Base-by-base conservation (phyloP, 768 basidiomycete species). In the Phlebiopsis gigantea region DNA sequence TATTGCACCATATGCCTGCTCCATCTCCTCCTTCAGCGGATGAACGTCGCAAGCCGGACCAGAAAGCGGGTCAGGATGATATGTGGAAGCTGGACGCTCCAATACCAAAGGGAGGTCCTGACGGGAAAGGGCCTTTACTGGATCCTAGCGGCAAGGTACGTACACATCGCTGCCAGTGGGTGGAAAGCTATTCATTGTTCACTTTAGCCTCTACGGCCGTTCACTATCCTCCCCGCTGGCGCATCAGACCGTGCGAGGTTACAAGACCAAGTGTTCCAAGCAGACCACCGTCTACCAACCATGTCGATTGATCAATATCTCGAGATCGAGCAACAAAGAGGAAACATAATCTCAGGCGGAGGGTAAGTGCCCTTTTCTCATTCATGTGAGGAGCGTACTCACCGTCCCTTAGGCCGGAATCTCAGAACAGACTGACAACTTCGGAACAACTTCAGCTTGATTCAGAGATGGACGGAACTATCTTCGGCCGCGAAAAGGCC, bases 221-320 rank as follows among this genome's bases (percentile, higher is more conserved):
- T 99, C 69, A 95, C 90, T 0, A 93, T 99, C 57, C 76, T 98
- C 14, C 92, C 95, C 0, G 81, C 88, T 2, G 78, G 80, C 29
- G 72, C 78, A 43, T 69, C 77, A 19, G 80, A 95, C 62, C 84
- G 95, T 57, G 77, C 85, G 42, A 80, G 84, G 24, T 66, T 97
- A 5, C 86, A 87, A 66, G 72, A 80, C 1, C 83, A 90, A 65
- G 94, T 98, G 3, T 98, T 98, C 72, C 81, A 85, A 15, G 82
- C 91, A 14, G 82, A 81, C 10, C 84, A 97, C 65, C 82, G 87
- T 43, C 73, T 98, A 29, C 97, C 97, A 4, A 94, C 93, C 0
- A 98, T 99, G 97, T 81, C 90, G 1, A 82, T 98, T 56, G 96
- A 98, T 63, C 90, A 98, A 70, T 98, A 95, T 66, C 79, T 99